Percentiles rank a stretch among this genome's conserved stretches.
Conservation (phyloP, 129 eudicot genomes). For the Glebionis coronaria region DNA sequence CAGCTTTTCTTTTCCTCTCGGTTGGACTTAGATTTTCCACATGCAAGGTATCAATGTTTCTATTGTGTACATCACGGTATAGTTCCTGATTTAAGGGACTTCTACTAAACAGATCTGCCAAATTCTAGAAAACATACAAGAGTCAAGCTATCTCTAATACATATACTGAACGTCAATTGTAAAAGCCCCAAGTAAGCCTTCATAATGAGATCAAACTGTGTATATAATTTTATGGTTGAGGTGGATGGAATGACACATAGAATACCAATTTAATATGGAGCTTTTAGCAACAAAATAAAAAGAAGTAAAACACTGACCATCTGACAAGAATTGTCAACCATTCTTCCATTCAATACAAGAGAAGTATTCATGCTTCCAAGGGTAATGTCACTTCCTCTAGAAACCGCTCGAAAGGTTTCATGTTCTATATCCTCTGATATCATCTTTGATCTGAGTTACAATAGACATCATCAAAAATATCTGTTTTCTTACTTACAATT, state of each 20-base stretch:
- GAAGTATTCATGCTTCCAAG: conserved; percentile 17
- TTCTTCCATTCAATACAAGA: conserved; percentile 17
- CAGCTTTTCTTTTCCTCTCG: conserved; percentile 49
- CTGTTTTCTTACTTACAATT: conserved; percentile 6
- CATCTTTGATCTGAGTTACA: conserved; percentile 22
- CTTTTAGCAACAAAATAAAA: background rate
- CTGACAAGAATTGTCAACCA: conserved; percentile 29
- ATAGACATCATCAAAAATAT: conserved; percentile 11
- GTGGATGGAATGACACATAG: too few species aligned
- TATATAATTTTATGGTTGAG: too few species aligned
- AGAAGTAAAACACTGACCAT: conserved; percentile 35
- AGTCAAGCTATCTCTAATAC: background rate
- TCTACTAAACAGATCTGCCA: conserved; percentile 34
- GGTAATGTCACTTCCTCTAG: conserved; percentile 16
- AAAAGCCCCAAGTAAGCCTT: too few species aligned
- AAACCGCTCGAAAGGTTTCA: conserved; percentile 14
- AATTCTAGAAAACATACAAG: conserved; percentile 36
- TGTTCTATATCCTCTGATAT: conserved; percentile 18
- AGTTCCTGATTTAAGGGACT: conserved; percentile 42
- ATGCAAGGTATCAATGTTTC: conserved; percentile 16
- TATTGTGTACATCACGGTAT: background rate
- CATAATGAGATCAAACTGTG: too few species aligned
- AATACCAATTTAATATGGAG: background rate
- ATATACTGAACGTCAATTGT: background rate
- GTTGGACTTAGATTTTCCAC: conserved; percentile 29